Evolutionary conservation across 371 early-diverging fungal genomes (phyloP).

Genomic region (Mortierella sp.): DNA sequence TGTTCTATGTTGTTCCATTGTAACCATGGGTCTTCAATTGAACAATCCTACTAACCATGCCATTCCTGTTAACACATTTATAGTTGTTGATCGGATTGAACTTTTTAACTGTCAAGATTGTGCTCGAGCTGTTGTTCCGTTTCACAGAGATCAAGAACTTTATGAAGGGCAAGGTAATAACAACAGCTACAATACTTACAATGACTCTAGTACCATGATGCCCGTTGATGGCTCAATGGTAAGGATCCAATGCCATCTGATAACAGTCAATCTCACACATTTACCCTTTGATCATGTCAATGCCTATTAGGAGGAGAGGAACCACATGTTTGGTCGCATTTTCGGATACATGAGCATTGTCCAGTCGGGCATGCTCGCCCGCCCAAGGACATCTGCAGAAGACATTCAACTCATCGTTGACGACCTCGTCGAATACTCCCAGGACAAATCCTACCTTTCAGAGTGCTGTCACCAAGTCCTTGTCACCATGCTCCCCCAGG

Average conservation of each 20-base stretch:
- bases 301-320: conserved; percentile 82
- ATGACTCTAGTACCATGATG: background rate
- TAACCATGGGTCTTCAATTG: background rate
- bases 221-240: too few species aligned
- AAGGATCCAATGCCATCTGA: background rate
- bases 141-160: conserved; percentile 71
- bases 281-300: background rate
- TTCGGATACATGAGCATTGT: conserved; percentile 90
- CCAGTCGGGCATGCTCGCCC: conserved; percentile 83
- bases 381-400: conserved; percentile 71
- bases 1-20: conserved; percentile 49
- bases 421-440: conserved; percentile 74
- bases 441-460: conserved; percentile 81
- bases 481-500: conserved; percentile 69
- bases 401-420: conserved; percentile 78
- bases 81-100: conserved; percentile 61
- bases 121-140: conserved; percentile 78
- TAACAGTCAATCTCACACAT: background rate
- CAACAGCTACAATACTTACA: background rate
- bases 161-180: conserved; percentile 65
- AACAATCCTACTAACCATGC: conserved; percentile 2
- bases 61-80: background rate
- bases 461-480: conserved; percentile 84
- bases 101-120: conserved; percentile 68
- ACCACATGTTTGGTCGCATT: conserved; percentile 90